phyloP scores from a whole-genome alignment of 345 rosid species.

The Syzygium grande region DNA sequence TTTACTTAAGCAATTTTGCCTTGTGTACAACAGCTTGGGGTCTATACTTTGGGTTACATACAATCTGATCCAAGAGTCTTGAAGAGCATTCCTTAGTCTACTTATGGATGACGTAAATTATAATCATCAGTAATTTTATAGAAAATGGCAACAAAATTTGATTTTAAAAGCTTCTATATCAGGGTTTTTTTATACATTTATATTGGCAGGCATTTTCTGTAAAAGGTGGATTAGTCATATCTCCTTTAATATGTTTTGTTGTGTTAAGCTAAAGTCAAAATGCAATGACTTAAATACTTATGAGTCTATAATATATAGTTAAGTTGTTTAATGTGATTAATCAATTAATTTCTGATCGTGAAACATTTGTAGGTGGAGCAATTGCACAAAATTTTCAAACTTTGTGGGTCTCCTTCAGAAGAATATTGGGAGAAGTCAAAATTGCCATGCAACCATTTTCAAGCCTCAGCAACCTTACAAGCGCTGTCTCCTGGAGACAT shows the following conservation, averaged over 20 bases:
- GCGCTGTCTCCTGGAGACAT: constrained; percentile 36
- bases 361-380: constrained; percentile 41
- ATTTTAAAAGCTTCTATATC: not conserved
- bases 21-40: not conserved
- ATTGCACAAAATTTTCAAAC: constrained; percentile 55
- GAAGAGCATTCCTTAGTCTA: not conserved
- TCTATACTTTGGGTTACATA: not conserved
- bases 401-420: constrained; percentile 53
- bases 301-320: not conserved
- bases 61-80: not conserved
- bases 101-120: not conserved
- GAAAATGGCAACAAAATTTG: not conserved
- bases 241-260: not conserved
- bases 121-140: not conserved
- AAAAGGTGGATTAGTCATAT: not conserved
- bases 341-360: not conserved
- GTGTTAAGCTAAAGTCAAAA: not conserved
- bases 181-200: not conserved
- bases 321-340: not conserved
- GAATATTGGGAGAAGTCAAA: constrained; percentile 53
- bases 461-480: constrained; percentile 55
- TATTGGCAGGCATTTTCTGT: not conserved
- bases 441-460: constrained; percentile 46
- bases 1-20: not conserved
- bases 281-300: not conserved